Evolutionary conservation across 2,329 filamentous ascomycete species (phyloP).

Genomic region (Trichoderma sp.): DNA sequence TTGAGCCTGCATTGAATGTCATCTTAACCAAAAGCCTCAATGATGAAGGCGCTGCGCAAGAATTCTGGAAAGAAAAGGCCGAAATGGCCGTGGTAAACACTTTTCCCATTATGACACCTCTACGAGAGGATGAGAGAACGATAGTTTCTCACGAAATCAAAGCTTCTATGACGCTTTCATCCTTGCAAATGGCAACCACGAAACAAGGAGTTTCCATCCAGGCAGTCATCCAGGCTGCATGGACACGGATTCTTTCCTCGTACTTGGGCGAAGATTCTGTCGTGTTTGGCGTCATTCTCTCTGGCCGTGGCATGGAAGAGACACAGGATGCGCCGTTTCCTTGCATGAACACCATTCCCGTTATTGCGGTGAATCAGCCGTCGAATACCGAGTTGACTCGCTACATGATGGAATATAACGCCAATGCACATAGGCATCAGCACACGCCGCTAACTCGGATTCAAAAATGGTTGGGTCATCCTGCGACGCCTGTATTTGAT

Average conservation of each 20-base stretch:
- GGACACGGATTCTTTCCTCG: slow-evolving; percentile 69
- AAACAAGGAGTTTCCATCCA: slow-evolving; percentile 68
- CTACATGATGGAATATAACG: slow-evolving; percentile 64
- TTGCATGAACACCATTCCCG: slow-evolving; percentile 77
- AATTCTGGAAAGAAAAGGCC: slow-evolving; percentile 63
- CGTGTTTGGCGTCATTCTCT: slow-evolving; percentile 77
- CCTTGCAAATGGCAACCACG: slow-evolving; percentile 56
- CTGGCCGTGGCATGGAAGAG: slow-evolving; percentile 64
- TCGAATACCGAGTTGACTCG: slow-evolving; percentile 57
- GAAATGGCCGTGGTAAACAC: slow-evolving; percentile 56
- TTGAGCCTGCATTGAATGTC: slow-evolving; percentile 39
- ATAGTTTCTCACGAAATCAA: slow-evolving; percentile 34
- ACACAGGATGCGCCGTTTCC: slow-evolving; percentile 65
- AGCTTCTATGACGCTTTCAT: slow-evolving; percentile 39
- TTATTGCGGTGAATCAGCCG: slow-evolving; percentile 55
- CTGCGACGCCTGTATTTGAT: slow-evolving; percentile 71
- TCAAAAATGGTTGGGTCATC: slow-evolving; percentile 66
- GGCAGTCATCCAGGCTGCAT: slow-evolving; percentile 71
- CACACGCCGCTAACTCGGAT: slow-evolving; percentile 68
- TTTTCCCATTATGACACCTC: slow-evolving; percentile 75
- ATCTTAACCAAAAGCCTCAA: slow-evolving; percentile 39
- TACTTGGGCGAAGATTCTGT: slow-evolving; percentile 74
- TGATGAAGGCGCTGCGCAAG: slow-evolving; percentile 35
- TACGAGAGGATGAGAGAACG: slow-evolving; percentile 39
- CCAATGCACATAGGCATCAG: slow-evolving; percentile 64